Base-by-base conservation (phyloP, 768 basidiomycete species). In the Termitomyces sp. region DNA sequence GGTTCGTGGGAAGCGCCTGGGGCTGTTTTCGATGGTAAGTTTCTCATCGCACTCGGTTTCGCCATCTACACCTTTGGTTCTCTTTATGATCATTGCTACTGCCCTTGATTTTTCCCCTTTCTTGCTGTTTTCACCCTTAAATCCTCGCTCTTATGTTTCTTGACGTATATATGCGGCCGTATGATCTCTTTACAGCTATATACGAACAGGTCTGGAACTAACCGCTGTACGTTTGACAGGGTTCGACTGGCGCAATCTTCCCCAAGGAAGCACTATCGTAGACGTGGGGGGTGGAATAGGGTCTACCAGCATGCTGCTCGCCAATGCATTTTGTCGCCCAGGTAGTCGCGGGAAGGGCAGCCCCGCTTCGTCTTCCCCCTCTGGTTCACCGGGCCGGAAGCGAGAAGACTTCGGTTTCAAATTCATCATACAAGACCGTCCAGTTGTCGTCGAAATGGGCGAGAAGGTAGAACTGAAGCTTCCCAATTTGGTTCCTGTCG, bases 261-360 rank as follows among this genome's bases (percentile, higher is more conserved):
- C 78, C 0, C 68, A 69, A n/a, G 81, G 79, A 13, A 77, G 83
- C 9, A 68, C 84, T 3, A 74, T 90, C 13, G 81, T 89, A 5
- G 89, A 90, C 59, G 86, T 90, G 3, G 88, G 89, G 1, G 89
- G 89, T 15, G 88, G 89, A 3, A 84, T 89, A 38, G 89, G 89
- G 16, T 75, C 76, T 16, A 75, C 76, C 2, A 74, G 70, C 32
- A 78, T 78, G 77, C 36, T 78, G 44, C 68, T 78, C 4, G 76
- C 76, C 36, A 72, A 72, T 45, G 71, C 71, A 16, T 76, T 71
- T 60, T 77, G 79, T 6, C 62, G 55, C 7, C 24, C 59, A 28
- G 20, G 39, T 38, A 24, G 28, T 20, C 38, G 59, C n/a, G 22
- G 44, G 20, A 50, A 52, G 18, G 32, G 24, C 12, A 39, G 36